Conservation (phyloP, 148 eudicot species). For the Rhododendron simsii region DNA sequence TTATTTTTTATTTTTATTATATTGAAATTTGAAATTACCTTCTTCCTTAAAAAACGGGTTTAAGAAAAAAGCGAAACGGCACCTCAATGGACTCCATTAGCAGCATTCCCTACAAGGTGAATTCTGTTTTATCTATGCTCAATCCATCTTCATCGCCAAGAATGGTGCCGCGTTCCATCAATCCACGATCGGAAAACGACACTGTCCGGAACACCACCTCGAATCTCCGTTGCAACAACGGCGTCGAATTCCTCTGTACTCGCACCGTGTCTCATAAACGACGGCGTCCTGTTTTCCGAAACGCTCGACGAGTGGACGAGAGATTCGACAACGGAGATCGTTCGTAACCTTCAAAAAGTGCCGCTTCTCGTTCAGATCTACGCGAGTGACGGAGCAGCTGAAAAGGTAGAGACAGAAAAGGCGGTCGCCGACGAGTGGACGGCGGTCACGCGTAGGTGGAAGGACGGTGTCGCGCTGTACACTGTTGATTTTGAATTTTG, state of each 20-base stretch:
- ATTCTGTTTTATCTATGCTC: no score
- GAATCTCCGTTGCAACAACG: background rate
- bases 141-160: no score
- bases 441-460: conserved; percentile 31
- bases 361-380: conserved; percentile 60
- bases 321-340: conserved; percentile 56
- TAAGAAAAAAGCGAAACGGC: no score
- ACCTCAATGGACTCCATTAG: no score
- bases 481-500: no score
- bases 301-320: conserved; percentile 56
- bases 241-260: background rate
- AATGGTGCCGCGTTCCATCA: no score
- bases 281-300: conserved; percentile 3
- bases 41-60: no score
- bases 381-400: conserved; percentile 13
- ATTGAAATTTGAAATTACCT: no score
- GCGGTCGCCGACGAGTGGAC: conserved; percentile 45
- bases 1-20: no score
- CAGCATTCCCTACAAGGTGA: no score
- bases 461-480: conserved; percentile 9
- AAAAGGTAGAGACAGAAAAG: conserved; percentile 33
- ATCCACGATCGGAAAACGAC: no score
- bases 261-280: background rate
- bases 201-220: background rate
- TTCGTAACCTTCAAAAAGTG: conserved; percentile 41